Evolutionary conservation across 2,329 filamentous ascomycete genomes (phyloP), one percentile per base, ranked within the genome.

Genomic region (Corynespora cassiicola): DNA sequence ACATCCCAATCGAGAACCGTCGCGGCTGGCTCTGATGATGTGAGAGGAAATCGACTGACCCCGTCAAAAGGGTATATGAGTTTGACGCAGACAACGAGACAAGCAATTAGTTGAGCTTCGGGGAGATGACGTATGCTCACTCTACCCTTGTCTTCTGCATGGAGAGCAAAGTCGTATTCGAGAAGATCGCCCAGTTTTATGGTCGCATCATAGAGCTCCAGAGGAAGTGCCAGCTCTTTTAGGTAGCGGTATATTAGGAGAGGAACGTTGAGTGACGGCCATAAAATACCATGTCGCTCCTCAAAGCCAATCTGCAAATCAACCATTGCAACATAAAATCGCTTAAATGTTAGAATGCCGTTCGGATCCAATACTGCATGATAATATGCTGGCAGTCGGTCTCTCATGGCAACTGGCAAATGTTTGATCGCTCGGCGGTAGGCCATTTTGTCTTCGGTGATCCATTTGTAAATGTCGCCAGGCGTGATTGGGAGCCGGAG

Each of bases 31-130:
- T 88, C 85, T 7, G 72, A 69, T 10, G 71, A 50, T 12, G 73
- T 75, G 22, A 60, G 66, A 6, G 77, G 78, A 50, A 75, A 72
- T 26, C 84, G 73, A 35, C 74, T 65, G 9, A 76, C 56, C 15
- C 73, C 71, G 55, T 89, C 82, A 28, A 96, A 82, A 0, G 92
- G 89, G 54, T 89, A 90, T 14, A 87, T 75, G 2, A 96, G 66
- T 56, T 96, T 96, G 3, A 86, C 83, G 4, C 87, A 82, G 10
- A 95, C 76, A 2, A 96, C 73, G 3, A 96, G 66, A 3, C 89
- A 72, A 4, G 84, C 77, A 38, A 90, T 75, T 1, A 96, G 71
- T 27, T 87, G 80, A 5, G 88, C 74, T 58, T 97, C 94, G 0
- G 94, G 75, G 68, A 42, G 75, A 68, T 43, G 70, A 68, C 35